Evolutionary conservation across 768 basidiomycete genomes (phyloP).

Genomic region (Sarcodon aspratus): DNA sequence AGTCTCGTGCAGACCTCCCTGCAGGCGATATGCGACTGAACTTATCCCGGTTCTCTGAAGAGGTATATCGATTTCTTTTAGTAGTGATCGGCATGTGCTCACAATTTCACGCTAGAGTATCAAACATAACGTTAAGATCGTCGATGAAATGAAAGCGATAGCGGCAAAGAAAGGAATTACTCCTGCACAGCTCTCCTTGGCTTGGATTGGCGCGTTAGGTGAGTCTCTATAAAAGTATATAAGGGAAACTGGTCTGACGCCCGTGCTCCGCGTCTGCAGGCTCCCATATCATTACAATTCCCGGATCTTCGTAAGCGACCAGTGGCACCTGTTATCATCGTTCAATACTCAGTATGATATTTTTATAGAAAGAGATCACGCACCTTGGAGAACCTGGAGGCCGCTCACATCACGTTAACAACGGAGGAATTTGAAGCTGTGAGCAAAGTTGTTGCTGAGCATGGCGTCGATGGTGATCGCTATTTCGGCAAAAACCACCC

Average conservation of each 20-base stretch:
- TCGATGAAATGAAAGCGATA: slow-evolving; percentile 27
- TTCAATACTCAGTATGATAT: too few species aligned
- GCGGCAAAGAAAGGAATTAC: slow-evolving; percentile 31
- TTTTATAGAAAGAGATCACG: slow-evolving; percentile 20
- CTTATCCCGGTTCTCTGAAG: slow-evolving; percentile 25
- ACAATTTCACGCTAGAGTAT: slow-evolving; percentile 19
- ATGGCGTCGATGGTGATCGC: slow-evolving; percentile 27
- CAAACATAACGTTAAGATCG: slow-evolving; percentile 31
- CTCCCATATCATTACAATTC: too few species aligned
- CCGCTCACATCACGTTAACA: slow-evolving; percentile 23
- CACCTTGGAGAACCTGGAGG: slow-evolving; percentile 29
- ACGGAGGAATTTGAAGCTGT: slow-evolving; percentile 26
- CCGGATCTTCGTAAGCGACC: slow-evolving; percentile 2
- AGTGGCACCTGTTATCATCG: too few species aligned
- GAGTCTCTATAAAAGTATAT: too few species aligned
- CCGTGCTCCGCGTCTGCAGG: too few species aligned
- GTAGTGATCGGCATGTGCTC: neutral
- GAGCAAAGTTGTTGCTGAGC: slow-evolving; percentile 20
- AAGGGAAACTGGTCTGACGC: too few species aligned
- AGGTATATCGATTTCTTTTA: slow-evolving; percentile 13
- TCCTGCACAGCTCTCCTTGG: slow-evolving; percentile 30
- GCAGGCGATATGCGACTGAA: slow-evolving; percentile 24
- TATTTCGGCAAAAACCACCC: slow-evolving; percentile 16
- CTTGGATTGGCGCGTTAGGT: slow-evolving; percentile 22
- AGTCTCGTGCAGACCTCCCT: slow-evolving; percentile 20